A percentile compares a stretch with the other conserved stretches of the same genome.
Evolutionary conservation across 345 rosid genomes (phyloP).

Genomic region (Eucalyptus dawsonii): DNA sequence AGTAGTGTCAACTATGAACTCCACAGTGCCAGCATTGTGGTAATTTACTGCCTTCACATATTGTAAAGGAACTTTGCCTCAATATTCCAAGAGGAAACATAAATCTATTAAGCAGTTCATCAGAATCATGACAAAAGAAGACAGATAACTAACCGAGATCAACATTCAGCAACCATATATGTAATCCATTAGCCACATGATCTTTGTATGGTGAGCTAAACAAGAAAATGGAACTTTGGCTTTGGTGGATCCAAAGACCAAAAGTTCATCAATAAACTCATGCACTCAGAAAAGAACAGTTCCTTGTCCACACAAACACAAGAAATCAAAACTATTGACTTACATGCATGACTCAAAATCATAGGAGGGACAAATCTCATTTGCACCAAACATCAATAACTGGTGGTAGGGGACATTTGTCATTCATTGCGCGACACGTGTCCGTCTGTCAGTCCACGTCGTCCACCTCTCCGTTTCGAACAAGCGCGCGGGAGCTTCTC

Average conservation of each 20-base stretch:
- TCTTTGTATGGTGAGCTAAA: background rate
- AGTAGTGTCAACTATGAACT: slow-evolving; percentile 50
- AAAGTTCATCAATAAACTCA: background rate
- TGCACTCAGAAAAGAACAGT: background rate
- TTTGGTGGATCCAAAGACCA: background rate
- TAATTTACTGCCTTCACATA: slow-evolving; percentile 83
- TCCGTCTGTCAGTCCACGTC: too few species aligned
- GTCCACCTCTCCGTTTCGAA: too few species aligned
- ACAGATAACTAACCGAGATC: background rate
- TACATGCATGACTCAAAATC: background rate
- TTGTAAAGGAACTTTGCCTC: slow-evolving; percentile 13
- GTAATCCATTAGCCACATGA: background rate
- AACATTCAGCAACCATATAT: background rate
- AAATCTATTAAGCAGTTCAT: background rate
- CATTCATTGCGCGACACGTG: too few species aligned
- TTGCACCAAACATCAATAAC: background rate
- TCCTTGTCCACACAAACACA: background rate
- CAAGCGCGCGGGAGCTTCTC: too few species aligned
- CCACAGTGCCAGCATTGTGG: slow-evolving; percentile 32
- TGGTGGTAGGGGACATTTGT: background rate
- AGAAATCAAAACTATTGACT: background rate
- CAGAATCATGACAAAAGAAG: background rate
- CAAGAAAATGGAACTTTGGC: background rate
- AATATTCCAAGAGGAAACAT: background rate
- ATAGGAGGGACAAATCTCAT: background rate